Conservation (phyloP, 495 filamentous ascomycete species). For the Aspergillus egyptiacus region DNA sequence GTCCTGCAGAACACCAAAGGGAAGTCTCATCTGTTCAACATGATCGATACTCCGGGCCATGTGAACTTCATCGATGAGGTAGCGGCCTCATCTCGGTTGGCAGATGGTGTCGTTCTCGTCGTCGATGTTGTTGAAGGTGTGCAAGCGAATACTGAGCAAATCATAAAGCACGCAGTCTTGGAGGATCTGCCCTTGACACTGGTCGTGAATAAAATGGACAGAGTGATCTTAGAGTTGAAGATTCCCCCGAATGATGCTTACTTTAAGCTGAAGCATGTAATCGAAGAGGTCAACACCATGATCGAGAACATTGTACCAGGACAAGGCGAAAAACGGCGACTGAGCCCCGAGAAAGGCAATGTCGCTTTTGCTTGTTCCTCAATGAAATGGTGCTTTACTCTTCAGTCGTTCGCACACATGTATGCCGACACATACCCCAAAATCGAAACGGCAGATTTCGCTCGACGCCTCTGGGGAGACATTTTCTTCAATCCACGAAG, state of each 20-base stretch:
- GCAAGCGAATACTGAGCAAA: slow-evolving; percentile 91
- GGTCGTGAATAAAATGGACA: slow-evolving; percentile 95
- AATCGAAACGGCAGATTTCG: slow-evolving; percentile 74
- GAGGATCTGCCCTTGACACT: slow-evolving; percentile 85
- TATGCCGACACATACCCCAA: slow-evolving; percentile 84
- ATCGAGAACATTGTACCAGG: slow-evolving; percentile 87
- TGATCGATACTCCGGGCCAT: slow-evolving; percentile 93
- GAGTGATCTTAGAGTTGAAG: slow-evolving; percentile 89
- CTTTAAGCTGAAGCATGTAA: slow-evolving; percentile 96
- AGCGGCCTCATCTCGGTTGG: slow-evolving; percentile 77
- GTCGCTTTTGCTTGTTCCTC: slow-evolving; percentile 88
- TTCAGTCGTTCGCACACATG: slow-evolving; percentile 91
- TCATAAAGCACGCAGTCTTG: slow-evolving; percentile 90
- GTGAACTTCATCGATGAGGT: slow-evolving; percentile 98
- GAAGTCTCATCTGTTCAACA: slow-evolving; percentile 94
- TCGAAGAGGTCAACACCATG: slow-evolving; percentile 94
- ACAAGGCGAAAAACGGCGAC: slow-evolving; percentile 66
- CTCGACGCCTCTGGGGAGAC: slow-evolving; percentile 84
- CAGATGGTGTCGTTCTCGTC: slow-evolving; percentile 86
- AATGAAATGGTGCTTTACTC: slow-evolving; percentile 95
- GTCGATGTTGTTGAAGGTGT: slow-evolving; percentile 98
- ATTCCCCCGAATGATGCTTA: slow-evolving; percentile 93
- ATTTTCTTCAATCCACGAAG: slow-evolving; percentile 91
- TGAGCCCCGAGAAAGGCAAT: slow-evolving; percentile 96
- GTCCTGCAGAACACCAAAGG: slow-evolving; percentile 80